phyloP scores from a whole-genome alignment of 169 alveolate genomes.

The Plasmodium gonderi region DNA sequence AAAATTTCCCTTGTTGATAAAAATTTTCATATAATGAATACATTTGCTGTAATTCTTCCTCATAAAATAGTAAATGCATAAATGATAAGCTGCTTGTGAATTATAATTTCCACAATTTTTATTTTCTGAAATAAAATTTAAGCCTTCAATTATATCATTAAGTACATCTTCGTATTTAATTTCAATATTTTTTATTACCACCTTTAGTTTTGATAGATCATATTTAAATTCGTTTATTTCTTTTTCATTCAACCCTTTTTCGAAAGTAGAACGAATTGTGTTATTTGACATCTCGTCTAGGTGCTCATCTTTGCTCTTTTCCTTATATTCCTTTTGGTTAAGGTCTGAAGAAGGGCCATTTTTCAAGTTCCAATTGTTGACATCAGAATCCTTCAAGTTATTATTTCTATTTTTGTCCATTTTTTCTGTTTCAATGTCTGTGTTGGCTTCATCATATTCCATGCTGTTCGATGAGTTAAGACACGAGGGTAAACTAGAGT shows the following conservation, averaged over 20 bases:
- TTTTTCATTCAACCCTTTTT: constrained; percentile 18
- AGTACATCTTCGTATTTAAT: constrained; percentile 62
- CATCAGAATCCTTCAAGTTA: neutral
- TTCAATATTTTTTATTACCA: constrained; percentile 57
- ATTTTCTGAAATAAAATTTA: constrained; percentile 53
- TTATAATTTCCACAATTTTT: constrained; percentile 60
- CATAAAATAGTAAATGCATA: constrained; percentile 59
- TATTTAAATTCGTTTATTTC: constrained; percentile 9
- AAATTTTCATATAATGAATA: constrained; percentile 41
- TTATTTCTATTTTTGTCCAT: neutral
- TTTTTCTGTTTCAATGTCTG: neutral
- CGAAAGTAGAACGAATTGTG: neutral
- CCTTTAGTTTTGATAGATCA: constrained; percentile 31
- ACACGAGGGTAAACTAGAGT: neutral
- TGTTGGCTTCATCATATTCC: neutral
- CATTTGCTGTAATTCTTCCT: constrained; percentile 35
- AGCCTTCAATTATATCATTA: constrained; percentile 69
- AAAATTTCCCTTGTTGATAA: constrained; percentile 42
- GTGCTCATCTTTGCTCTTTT: neutral
- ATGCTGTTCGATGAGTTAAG: neutral
- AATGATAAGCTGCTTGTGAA: constrained; percentile 62
- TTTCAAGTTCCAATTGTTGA: too few species aligned
- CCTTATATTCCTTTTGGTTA: neutral
- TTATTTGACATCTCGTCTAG: neutral
- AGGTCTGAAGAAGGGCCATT: too few species aligned